Conservation (phyloP, 1,284 basidiomycete species). For the Inonotus hispidus region DNA sequence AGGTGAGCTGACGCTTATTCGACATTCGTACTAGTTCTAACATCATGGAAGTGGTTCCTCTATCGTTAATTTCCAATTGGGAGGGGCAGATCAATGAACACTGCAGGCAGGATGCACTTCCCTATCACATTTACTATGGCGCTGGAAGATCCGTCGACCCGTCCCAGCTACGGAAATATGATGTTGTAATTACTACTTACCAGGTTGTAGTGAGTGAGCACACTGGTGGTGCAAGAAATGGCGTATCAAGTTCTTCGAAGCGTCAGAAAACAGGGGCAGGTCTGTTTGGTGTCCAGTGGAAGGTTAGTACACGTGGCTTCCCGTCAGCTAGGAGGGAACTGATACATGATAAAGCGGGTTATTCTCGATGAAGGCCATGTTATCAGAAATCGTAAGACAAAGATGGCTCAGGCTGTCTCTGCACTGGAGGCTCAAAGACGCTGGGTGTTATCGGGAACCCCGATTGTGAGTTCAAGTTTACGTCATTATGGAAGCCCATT, state of each 20-base stretch:
- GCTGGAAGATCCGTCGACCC: conserved; percentile 51
- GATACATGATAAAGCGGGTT: conserved; percentile 45
- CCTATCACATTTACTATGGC: conserved; percentile 67
- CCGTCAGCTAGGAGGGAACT: not conserved
- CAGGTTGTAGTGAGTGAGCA: conserved; percentile 61
- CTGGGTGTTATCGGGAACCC: conserved; percentile 82
- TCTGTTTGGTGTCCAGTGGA: conserved; percentile 74
- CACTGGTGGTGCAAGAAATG: not conserved
- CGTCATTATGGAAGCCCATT: not conserved
- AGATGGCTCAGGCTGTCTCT: conserved; percentile 72
- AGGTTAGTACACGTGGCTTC: conserved; percentile 38
- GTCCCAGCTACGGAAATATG: conserved; percentile 58
- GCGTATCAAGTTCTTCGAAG: conserved; percentile 26
- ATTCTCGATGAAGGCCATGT: conserved; percentile 87
- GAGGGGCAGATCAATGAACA: conserved; percentile 84
- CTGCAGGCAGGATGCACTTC: conserved; percentile 50
- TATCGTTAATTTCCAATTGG: conserved; percentile 89
- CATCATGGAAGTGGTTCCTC: conserved; percentile 62
- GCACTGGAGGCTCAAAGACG: conserved; percentile 68
- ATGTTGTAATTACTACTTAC: conserved; percentile 89
- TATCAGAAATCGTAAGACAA: conserved; percentile 81
- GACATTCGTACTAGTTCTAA: not conserved
- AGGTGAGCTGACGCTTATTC: conserved; percentile 40
- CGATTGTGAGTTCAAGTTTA: conserved; percentile 57
- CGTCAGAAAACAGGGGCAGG: conserved; percentile 24